Conservation (phyloP, 2,329 filamentous ascomycete species). For the Aspergillus sojae region DNA sequence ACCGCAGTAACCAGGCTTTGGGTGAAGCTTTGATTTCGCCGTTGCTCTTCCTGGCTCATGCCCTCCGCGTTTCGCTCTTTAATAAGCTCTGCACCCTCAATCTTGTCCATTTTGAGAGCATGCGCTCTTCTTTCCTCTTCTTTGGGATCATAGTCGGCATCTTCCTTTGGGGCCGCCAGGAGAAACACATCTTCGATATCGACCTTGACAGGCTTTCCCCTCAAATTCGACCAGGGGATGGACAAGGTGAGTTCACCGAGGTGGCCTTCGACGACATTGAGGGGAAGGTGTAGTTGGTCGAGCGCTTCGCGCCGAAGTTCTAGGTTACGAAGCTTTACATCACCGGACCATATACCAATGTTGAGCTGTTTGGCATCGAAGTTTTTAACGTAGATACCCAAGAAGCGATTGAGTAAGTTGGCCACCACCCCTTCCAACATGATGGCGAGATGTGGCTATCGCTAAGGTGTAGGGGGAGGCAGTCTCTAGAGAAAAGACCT, state of each 20-base stretch:
- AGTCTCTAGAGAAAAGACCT: not conserved
- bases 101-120: constrained; percentile 96
- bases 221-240: constrained; percentile 96
- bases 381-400: constrained; percentile 99
- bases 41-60: constrained; percentile 90
- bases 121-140: constrained; percentile 87
- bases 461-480: constrained; percentile 65
- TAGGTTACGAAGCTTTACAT: constrained; percentile 91
- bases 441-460: constrained; percentile 63
- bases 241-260: constrained; percentile 87
- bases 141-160: constrained; percentile 87
- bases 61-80: constrained; percentile 92
- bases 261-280: constrained; percentile 96
- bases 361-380: constrained; percentile 98
- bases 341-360: constrained; percentile 97
- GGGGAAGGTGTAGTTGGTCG: constrained; percentile 92
- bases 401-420: constrained; percentile 95
- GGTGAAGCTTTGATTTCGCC: constrained; percentile 97
- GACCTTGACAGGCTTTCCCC: constrained; percentile 91
- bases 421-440: constrained; percentile 98
- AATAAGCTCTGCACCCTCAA: constrained; percentile 92
- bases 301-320: constrained; percentile 92
- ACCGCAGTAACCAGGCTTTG: constrained; percentile 94
- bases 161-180: constrained; percentile 91
- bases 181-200: constrained; percentile 97